Conservation (phyloP, 73 alveolate genomes). For the Paramecium caudatum region DNA sequence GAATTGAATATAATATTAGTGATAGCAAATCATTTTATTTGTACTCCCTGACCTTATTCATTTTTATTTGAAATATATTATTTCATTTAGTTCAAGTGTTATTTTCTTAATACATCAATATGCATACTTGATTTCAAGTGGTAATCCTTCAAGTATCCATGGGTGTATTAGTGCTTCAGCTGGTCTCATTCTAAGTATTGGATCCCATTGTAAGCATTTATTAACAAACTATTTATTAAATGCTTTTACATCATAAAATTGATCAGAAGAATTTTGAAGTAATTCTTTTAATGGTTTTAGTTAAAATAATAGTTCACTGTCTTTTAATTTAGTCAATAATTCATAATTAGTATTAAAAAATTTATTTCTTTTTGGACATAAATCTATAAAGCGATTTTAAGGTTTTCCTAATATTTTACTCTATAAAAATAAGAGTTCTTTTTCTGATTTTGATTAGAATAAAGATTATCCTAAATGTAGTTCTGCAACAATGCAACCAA, state of each 20-base stretch:
- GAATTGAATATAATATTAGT: too few relatives aligned
- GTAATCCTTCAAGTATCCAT: slow-evolving; percentile 89
- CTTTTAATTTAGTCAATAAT: background rate
- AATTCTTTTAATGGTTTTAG: background rate
- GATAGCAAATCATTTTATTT: slow-evolving; percentile 13
- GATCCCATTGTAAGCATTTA: slow-evolving; percentile 90
- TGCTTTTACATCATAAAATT: slow-evolving; percentile 36
- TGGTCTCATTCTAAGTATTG: slow-evolving; percentile 86
- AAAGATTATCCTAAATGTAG: slow-evolving; percentile 82
- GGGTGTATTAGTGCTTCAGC: slow-evolving; percentile 87
- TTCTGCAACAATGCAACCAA: slow-evolving; percentile 90
- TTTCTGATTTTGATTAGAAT: slow-evolving; percentile 59
- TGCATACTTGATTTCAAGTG: slow-evolving; percentile 61
- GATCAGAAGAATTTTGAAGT: background rate
- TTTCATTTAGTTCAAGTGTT: slow-evolving; percentile 24
- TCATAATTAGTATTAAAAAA: slow-evolving; percentile 24
- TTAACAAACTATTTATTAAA: slow-evolving; percentile 72
- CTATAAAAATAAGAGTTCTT: slow-evolving; percentile 5
- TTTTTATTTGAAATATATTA: background rate
- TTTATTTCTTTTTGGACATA: background rate
- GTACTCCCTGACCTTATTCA: background rate
- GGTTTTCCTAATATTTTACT: slow-evolving; percentile 21
- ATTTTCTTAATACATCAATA: slow-evolving; percentile 1
- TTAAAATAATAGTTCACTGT: background rate
- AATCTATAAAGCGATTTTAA: background rate